Evolutionary conservation across 331 rosid species (phyloP).

Genomic region (Erythrophleum ivorense): DNA sequence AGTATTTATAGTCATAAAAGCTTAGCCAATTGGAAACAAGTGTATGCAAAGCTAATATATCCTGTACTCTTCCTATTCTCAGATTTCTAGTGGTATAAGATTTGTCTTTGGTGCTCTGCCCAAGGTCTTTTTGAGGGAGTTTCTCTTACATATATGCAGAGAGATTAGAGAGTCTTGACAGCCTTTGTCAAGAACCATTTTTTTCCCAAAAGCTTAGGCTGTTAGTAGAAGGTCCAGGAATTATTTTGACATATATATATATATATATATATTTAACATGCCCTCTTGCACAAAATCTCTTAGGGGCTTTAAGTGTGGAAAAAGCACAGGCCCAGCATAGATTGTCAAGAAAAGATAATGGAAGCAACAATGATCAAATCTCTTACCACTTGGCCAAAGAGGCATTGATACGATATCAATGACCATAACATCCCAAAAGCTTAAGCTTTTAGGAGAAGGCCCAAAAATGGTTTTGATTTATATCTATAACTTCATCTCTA

Average conservation of each 20-base stretch:
- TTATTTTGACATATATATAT: neutral
- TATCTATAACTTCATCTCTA: too few relatives aligned
- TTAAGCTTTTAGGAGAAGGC: neutral
- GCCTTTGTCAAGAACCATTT: neutral
- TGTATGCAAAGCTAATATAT: neutral
- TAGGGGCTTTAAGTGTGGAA: neutral
- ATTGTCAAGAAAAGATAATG: neutral
- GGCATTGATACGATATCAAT: neutral
- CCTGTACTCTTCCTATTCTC: neutral
- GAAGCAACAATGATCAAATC: neutral
- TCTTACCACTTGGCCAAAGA: neutral
- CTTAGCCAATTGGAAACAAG: neutral
- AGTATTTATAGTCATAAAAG: conserved; percentile 15
- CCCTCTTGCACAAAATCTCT: neutral
- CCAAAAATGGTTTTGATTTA: neutral
- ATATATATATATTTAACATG: neutral
- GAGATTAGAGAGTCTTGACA: neutral
- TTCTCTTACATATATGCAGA: neutral
- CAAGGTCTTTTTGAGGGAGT: neutral
- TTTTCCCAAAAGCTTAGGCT: neutral
- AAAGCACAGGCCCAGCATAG: neutral
- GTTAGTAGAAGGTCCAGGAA: neutral
- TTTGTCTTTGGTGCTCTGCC: neutral
- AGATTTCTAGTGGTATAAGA: neutral
- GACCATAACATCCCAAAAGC: neutral